Evolutionary conservation across 225 moss, liverwort and hornwort species (phyloP), one percentile per base, ranked within the genome.

Genomic region (Pleurozium schreberi): DNA sequence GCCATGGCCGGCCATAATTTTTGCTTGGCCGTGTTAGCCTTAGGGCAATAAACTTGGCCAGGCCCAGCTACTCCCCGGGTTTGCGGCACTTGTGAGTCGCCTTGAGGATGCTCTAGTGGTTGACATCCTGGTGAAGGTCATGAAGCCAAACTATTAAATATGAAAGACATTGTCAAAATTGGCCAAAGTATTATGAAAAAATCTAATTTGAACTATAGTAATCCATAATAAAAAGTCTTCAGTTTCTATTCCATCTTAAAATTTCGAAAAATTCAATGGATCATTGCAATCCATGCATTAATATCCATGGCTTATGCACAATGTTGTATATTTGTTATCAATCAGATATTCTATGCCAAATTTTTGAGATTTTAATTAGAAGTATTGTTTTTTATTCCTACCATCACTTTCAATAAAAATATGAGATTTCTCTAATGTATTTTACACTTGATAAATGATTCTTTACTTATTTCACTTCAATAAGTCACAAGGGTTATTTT

Each of bases 131-230:
- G 2, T 26, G 8, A 40, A 69, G 40, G 69, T 25, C 5, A 42
- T 25, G n/a, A n/a, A n/a, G n/a, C n/a, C 4, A 42, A 4, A 26
- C 42, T 70, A 14, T 42, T 40, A 70, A 40, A 25, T 70, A 26
- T 26, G 5, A 26, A 70, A 40, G 23, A 68, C 1, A 40, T 0
- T 23, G 1, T 40, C 0, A n/a, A 8, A 8, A 25, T 42, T 42
- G 3, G n/a, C n/a, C n/a, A 3, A 42, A 26, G 43, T 26, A 70
- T 26, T 15, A 70, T 3, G 26, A 0, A 42, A 19, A 15, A 8
- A n/a, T n/a, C n/a, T n/a, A n/a, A n/a, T n/a, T n/a, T n/a, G n/a
- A n/a, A 70, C 15, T 26, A 26, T 70, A 25, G 25, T 0, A 5
- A 0, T 52, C 52, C 14, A 12, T 52, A 11, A 52, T n/a, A 69